Evolutionary conservation across 768 basidiomycete genomes (phyloP), one percentile per base, ranked within the genome.

Genomic region (Mycena polygramma): DNA sequence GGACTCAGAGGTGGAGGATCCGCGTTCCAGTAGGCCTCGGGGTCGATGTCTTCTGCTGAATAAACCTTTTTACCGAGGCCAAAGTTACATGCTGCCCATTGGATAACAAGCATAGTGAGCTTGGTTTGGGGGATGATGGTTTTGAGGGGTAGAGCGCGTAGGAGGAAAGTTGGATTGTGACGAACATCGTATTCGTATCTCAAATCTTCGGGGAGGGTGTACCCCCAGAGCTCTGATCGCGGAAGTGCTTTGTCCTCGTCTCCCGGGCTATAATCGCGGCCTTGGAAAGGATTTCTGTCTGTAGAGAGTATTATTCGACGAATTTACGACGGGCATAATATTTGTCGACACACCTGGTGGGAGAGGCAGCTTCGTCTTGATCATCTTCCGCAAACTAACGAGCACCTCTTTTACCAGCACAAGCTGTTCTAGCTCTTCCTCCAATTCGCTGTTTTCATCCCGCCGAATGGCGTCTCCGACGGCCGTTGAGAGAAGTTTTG

Each of bases 51-150:
- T 30, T 66, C 58, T n/a, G 62, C 46, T 8, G 68, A 68, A 54
- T 68, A 73, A 22, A 75, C 75, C 45, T 75, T 74, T 57, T 75
- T 75, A 15, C 73, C 75, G 17, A 75, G 54, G 26, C 75, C 75
- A 65, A 75, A 75, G 22, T 75, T 75, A 35, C 72, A 65, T 4
- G 75, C 46, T 24, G 67, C 55, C 75, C 75, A 75, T 63, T 75
- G 75, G 22, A 74, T 73, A n/a, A 73, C 35, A 36, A 75, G 69
- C 1, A 75, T 54, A 1, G 73, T 68, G n/a, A 75, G 58, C 53
- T 75, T 75, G 20, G 71, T 75, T 57, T 74, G 75, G 14, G 75
- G 75, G n/a, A 75, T 73, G 37, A 75, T 63, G 30, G 74, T 74
- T 51, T 62, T 59, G 30, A 13, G 46, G 9, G 45, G 57, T 15